phyloP scores from a whole-genome alignment of 371 early-diverging fungal species.

The Haplosporangium sp. region DNA sequence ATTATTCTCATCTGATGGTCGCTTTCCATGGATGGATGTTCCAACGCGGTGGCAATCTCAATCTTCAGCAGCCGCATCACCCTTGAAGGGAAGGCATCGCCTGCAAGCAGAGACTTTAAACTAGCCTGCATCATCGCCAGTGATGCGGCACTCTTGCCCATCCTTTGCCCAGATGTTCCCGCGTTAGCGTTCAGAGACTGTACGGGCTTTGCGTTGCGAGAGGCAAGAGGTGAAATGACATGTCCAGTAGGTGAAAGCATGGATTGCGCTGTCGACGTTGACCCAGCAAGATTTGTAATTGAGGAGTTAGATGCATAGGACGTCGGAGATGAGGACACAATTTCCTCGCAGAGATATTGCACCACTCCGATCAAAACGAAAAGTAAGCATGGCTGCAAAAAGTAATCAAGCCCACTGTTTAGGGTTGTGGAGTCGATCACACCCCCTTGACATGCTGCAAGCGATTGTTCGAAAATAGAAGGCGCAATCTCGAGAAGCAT shows the following conservation, averaged over 20 bases:
- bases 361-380: slow-evolving; percentile 52
- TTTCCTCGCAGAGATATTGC: slow-evolving; percentile 51
- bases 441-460: slow-evolving; percentile 53
- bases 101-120: slow-evolving; percentile 47
- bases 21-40: slow-evolving; percentile 26
- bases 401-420: slow-evolving; percentile 48
- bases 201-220: slow-evolving; percentile 14
- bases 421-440: slow-evolving; percentile 44
- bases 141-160: slow-evolving; percentile 24
- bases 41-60: slow-evolving; percentile 39
- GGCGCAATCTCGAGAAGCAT: slow-evolving; percentile 53
- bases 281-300: slow-evolving; percentile 1
- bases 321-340: slow-evolving; percentile 33
- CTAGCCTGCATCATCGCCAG: slow-evolving; percentile 32
- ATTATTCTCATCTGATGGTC: slow-evolving; percentile 41
- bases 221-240: slow-evolving; percentile 32
- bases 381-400: slow-evolving; percentile 46
- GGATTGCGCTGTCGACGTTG: slow-evolving; percentile 3
- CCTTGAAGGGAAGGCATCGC: slow-evolving; percentile 43
- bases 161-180: not conserved
- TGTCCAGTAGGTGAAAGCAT: slow-evolving; percentile 39
- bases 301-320: not conserved
- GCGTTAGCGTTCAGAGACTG: not conserved
- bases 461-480: slow-evolving; percentile 49
- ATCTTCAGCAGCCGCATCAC: slow-evolving; percentile 36